A percentile compares a stretch with the other conserved stretches of the same genome.
phyloP scores from a whole-genome alignment of 2,329 filamentous ascomycete genomes.

The Penicillium psychrosexuale region DNA sequence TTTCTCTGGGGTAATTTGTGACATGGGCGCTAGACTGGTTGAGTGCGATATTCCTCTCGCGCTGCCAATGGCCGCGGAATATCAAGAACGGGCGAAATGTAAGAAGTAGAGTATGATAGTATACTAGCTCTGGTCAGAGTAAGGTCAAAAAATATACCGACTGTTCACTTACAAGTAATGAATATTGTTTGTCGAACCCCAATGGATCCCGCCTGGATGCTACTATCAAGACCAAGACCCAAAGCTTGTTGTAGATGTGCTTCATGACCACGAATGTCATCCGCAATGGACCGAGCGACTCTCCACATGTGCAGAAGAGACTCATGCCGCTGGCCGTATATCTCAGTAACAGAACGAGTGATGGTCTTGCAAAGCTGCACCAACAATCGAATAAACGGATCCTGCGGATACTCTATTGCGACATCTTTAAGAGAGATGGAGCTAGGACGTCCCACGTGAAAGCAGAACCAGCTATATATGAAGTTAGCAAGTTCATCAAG shows the following conservation, averaged over 20 bases:
- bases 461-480: slow-evolving; percentile 42
- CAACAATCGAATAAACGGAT: slow-evolving; percentile 40
- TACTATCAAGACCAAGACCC: slow-evolving; percentile 37
- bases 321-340: slow-evolving; percentile 44
- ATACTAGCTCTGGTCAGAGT: slow-evolving; percentile 33
- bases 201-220: slow-evolving; percentile 36
- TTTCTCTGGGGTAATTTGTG: slow-evolving; percentile 23
- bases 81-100: slow-evolving; percentile 48
- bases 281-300: slow-evolving; percentile 32
- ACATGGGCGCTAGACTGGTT: slow-evolving; percentile 2
- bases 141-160: accelerated
- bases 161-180: slow-evolving; percentile 35
- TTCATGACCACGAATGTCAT: slow-evolving; percentile 32
- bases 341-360: slow-evolving; percentile 41
- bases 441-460: slow-evolving; percentile 44
- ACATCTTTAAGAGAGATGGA: slow-evolving; percentile 40
- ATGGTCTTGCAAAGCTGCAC: slow-evolving; percentile 40
- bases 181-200: slow-evolving; percentile 44
- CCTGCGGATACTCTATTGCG: slow-evolving; percentile 37
- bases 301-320: slow-evolving; percentile 40
- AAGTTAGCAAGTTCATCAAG: background rate
- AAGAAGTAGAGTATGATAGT: slow-evolving; percentile 44
- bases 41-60: slow-evolving; percentile 26
- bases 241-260: slow-evolving; percentile 27
- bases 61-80: slow-evolving; percentile 43